A percentile compares a stretch with the other conserved stretches of the same genome.
These are phyloP conservation scores for Leccinum subgranulosum DNA, from an alignment of 768 basidiomycete genomes.

Conservation along the genomic window DNA sequence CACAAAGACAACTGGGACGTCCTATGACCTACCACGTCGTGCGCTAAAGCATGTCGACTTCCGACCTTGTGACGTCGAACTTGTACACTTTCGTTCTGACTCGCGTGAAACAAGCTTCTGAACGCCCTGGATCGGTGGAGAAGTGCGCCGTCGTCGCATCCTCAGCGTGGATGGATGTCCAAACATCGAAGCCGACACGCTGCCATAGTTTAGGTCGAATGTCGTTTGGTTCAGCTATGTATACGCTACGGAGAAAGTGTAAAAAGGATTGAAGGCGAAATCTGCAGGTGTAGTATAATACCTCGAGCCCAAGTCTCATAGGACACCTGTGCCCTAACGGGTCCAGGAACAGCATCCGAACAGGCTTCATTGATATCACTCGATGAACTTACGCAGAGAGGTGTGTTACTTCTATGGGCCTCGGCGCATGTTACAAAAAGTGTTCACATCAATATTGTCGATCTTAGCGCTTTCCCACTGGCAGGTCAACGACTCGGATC, in stretches of 20 bases:
- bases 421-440: background rate
- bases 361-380: background rate
- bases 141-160: conserved; percentile 35
- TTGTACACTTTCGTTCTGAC: conserved; percentile 52
- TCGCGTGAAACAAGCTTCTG: conserved; percentile 33
- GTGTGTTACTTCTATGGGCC: conserved; percentile 10
- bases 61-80: conserved; percentile 49
- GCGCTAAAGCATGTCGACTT: conserved; percentile 45
- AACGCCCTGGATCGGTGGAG: conserved; percentile 10
- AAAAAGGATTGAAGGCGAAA: conserved; percentile 36
- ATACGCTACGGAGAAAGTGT: conserved; percentile 55
- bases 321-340: no score
- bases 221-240: conserved; percentile 57
- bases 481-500: conserved; percentile 46
- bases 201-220: conserved; percentile 61
- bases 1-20: conserved; percentile 9
- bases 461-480: background rate
- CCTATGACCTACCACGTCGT: conserved; percentile 53
- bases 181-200: conserved; percentile 47
- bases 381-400: conserved; percentile 31
- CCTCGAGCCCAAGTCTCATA: no score
- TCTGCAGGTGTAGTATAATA: conserved; percentile 26
- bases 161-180: conserved; percentile 58
- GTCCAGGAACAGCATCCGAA: no score
- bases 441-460: background rate